A percentile compares a stretch with the other conserved stretches of the same genome.
These are phyloP conservation scores for Cryptococcus wingfieldii DNA, from an alignment of 1,284 basidiomycete species.

Conservation along the genomic window DNA sequence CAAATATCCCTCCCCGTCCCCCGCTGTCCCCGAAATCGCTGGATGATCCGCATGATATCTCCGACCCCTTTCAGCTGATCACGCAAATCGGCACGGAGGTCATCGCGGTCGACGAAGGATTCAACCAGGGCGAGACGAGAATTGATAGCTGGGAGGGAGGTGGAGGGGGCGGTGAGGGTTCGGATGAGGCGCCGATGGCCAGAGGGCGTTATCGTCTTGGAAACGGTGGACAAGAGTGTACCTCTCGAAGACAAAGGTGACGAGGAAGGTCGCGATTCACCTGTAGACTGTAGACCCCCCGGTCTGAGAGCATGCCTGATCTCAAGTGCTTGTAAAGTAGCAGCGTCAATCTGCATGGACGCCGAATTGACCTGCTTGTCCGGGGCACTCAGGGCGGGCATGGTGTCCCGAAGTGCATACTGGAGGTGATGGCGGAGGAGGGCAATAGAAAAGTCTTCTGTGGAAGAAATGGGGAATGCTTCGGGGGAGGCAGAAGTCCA, in stretches of 20 bases:
- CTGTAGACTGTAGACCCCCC: constrained; percentile 54
- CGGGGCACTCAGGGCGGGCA: constrained; percentile 56
- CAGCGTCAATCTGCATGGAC: constrained; percentile 83
- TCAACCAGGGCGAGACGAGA: constrained; percentile 74
- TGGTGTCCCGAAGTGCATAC: constrained; percentile 69
- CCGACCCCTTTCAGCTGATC: constrained; percentile 59
- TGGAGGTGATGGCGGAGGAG: constrained; percentile 68
- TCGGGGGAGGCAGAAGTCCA: background rate
- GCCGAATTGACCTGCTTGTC: constrained; percentile 57
- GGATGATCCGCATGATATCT: constrained; percentile 72
- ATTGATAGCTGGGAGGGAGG: constrained; percentile 66
- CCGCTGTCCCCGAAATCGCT: constrained; percentile 67
- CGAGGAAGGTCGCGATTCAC: constrained; percentile 6
- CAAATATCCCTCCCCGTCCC: constrained; percentile 59
- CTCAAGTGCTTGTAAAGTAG: constrained; percentile 84
- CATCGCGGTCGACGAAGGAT: constrained; percentile 61
- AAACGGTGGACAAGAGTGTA: constrained; percentile 71
- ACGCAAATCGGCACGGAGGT: constrained; percentile 66
- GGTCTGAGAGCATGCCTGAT: constrained; percentile 72
- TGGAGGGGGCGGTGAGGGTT: constrained; percentile 60
- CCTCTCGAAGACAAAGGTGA: constrained; percentile 46
- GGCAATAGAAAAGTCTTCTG: constrained; percentile 60
- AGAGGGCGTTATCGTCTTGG: constrained; percentile 72
- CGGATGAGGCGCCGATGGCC: constrained; percentile 67
- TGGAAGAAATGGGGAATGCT: background rate